phyloP scores from a whole-genome alignment of 2,329 filamentous ascomycete genomes.

The Fusarium transvaalense region DNA sequence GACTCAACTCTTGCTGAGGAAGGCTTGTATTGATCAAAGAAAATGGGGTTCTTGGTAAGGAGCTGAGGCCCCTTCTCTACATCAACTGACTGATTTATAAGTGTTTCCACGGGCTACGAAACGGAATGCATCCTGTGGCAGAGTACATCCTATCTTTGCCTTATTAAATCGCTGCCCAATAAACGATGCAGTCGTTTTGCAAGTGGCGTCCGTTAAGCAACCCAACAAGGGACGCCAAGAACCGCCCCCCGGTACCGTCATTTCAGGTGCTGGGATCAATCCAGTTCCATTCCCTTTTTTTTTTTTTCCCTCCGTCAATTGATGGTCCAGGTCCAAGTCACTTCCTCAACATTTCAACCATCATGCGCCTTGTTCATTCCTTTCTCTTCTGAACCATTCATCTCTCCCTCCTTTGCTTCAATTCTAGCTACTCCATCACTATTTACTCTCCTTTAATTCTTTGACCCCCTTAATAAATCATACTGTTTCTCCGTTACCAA shows the following conservation, averaged over 20 bases:
- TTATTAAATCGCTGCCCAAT: slow-evolving; percentile 25
- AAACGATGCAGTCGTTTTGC: slow-evolving; percentile 15
- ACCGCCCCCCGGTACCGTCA: slow-evolving; percentile 37
- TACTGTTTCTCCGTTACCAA: slow-evolving; percentile 20
- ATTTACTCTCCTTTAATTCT: slow-evolving; percentile 25
- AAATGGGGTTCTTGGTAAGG: no score
- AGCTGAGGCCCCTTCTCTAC: not conserved
- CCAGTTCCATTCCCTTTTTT: slow-evolving; percentile 12
- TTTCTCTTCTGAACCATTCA: slow-evolving; percentile 12
- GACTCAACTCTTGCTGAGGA: not conserved
- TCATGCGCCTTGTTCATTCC: slow-evolving; percentile 34
- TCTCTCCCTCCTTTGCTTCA: slow-evolving; percentile 20
- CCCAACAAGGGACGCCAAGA: slow-evolving; percentile 41
- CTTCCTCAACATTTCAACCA: slow-evolving; percentile 32
- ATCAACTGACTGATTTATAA: no score
- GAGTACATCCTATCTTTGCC: slow-evolving; percentile 5
- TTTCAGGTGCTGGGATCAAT: slow-evolving; percentile 37
- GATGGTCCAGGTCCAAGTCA: slow-evolving; percentile 26
- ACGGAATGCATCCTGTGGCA: slow-evolving; percentile 2
- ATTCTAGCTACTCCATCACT: slow-evolving; percentile 6
- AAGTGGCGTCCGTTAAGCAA: slow-evolving; percentile 35
- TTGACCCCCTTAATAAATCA: slow-evolving; percentile 13
- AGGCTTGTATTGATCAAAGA: not conserved
- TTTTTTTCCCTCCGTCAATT: slow-evolving; percentile 23
- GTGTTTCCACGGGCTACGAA: not conserved